Conservation (phyloP, 257 asterid genomes). For the Scutellaria galericulata region DNA sequence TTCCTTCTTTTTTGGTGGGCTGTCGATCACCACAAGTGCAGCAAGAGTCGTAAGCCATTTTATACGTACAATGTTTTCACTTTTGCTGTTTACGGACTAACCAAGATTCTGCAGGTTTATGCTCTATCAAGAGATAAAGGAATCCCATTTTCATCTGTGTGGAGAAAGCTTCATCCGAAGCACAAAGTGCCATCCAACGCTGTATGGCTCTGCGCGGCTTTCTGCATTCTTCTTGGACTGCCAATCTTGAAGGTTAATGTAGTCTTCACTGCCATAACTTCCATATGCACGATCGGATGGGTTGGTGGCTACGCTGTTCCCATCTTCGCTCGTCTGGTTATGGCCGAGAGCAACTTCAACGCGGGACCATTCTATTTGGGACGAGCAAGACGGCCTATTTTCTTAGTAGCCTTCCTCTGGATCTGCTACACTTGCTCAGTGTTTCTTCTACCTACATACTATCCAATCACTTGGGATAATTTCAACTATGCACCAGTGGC, state of each 20-base stretch:
- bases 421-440: conserved; percentile 54
- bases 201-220: conserved; percentile 53
- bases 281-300: conserved; percentile 60
- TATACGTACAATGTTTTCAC: background rate
- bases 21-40: conserved; percentile 52
- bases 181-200: conserved; percentile 55
- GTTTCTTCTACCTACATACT: conserved; percentile 49
- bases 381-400: conserved; percentile 42
- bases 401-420: conserved; percentile 50
- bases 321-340: conserved; percentile 44
- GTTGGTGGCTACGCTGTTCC: conserved; percentile 58
- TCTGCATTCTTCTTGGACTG: conserved; percentile 48
- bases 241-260: conserved; percentile 54
- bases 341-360: conserved; percentile 42
- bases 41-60: conserved; percentile 47
- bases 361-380: conserved; percentile 57
- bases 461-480: conserved; percentile 50
- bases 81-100: background rate
- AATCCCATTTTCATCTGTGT: conserved; percentile 47
- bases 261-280: conserved; percentile 52
- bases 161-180: conserved; percentile 49
- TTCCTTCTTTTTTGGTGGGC: conserved; percentile 56
- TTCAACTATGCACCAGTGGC: conserved; percentile 59
- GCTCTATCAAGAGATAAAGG: conserved; percentile 59
- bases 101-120: conserved; percentile 39